A percentile compares a stretch with the other conserved stretches of the same genome.
phyloP scores from a whole-genome alignment of 179 eudicot species.

The Beta corolliflora region DNA sequence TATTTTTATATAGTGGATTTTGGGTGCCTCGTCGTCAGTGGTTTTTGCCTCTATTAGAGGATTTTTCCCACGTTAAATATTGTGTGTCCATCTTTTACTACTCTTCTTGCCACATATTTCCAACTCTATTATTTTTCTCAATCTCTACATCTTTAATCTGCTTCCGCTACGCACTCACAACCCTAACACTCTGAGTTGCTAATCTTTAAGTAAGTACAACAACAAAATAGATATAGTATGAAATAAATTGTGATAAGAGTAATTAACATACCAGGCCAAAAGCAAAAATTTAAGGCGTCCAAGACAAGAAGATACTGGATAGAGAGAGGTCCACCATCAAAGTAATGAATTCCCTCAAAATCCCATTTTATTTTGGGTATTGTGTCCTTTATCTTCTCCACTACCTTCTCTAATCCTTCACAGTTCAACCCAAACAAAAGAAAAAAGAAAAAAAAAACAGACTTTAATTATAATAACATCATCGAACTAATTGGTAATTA shows the following conservation, averaged over 20 bases:
- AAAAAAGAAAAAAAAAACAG: background rate
- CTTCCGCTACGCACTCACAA: too few species aligned
- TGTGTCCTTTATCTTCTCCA: conserved; percentile 52
- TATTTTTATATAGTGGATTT: too few species aligned
- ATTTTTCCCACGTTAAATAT: too few species aligned
- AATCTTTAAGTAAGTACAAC: too few species aligned
- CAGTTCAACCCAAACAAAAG: background rate
- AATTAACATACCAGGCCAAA: conserved; percentile 61
- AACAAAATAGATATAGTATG: too few species aligned
- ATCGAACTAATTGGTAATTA: background rate
- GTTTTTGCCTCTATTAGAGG: too few species aligned
- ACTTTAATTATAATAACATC: background rate
- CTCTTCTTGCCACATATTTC: too few species aligned
- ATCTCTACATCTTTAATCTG: too few species aligned
- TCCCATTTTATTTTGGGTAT: conserved; percentile 83
- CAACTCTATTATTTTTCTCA: too few species aligned
- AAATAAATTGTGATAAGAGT: background rate
- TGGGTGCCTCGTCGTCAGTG: too few species aligned
- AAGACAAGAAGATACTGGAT: conserved; percentile 75
- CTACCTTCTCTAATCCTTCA: conserved; percentile 74
- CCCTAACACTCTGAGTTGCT: too few species aligned
- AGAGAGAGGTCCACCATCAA: conserved; percentile 70
- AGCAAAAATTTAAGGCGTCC: conserved; percentile 74
- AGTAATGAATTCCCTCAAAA: conserved; percentile 83
- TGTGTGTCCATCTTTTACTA: too few species aligned